These are phyloP conservation scores for Teratosphaeria destructans DNA, from an alignment of 2,329 filamentous ascomycete species.

Conservation along the genomic window DNA sequence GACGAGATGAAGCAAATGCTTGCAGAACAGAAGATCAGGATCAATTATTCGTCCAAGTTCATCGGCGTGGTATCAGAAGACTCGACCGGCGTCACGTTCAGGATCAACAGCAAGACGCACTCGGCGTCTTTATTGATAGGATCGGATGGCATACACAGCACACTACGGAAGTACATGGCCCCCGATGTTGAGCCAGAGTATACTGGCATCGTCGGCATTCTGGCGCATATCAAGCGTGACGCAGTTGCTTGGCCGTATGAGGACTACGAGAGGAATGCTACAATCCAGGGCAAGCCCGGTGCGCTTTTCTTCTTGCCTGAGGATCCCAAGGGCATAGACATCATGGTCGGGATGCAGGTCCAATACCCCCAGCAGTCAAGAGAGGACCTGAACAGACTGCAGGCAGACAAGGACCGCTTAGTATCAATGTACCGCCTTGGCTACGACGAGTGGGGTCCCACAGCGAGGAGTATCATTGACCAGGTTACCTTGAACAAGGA, in stretches of 20 bases:
- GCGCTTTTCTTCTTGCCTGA: conserved; percentile 31
- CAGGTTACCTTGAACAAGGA: conserved; percentile 8
- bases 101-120: conserved; percentile 9
- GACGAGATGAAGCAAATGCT: conserved; percentile 37
- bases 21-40: conserved; percentile 29
- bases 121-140: conserved; percentile 15
- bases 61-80: conserved; percentile 24
- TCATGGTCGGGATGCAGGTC: conserved; percentile 29
- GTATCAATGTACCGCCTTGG: conserved; percentile 6
- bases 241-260: conserved; percentile 14
- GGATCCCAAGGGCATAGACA: conserved; percentile 23
- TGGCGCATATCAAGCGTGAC: conserved; percentile 11
- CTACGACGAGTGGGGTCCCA: conserved; percentile 11
- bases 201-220: conserved; percentile 13
- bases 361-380: conserved; percentile 23
- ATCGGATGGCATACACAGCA: conserved; percentile 18
- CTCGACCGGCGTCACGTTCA: conserved; percentile 4
- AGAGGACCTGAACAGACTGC: conserved; percentile 25
- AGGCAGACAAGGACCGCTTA: conserved; percentile 19
- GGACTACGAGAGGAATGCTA: conserved; percentile 22
- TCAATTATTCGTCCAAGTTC: conserved; percentile 43
- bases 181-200: conserved; percentile 14
- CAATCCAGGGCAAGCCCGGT: conserved; percentile 26
- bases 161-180: conserved; percentile 26
- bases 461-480: conserved; percentile 15